Percentiles rank a stretch among this genome's conserved stretches.
phyloP scores from a whole-genome alignment of 768 basidiomycete species.

The Leccinum boreale region DNA sequence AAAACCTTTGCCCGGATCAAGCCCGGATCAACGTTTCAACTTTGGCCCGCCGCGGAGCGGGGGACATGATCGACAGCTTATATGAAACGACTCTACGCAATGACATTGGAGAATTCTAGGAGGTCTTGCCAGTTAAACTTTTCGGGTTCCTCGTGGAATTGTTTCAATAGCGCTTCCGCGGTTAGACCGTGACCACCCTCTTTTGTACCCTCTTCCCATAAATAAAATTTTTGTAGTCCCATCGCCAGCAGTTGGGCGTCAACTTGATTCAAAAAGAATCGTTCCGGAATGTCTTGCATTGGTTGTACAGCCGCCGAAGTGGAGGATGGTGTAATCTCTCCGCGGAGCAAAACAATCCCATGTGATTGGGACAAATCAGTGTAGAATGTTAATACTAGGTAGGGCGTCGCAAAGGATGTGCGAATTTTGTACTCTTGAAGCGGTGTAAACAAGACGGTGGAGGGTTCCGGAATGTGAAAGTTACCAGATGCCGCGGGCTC shows the following conservation, averaged over 20 bases:
- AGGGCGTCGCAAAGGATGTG: slow-evolving; percentile 83
- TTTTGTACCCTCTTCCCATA: slow-evolving; percentile 46
- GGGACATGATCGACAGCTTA: background rate
- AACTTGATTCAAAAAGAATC: slow-evolving; percentile 66
- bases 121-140: slow-evolving; percentile 84
- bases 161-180: slow-evolving; percentile 48
- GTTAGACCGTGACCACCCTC: background rate
- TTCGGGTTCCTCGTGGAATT: slow-evolving; percentile 75
- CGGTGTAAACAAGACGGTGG: slow-evolving; percentile 89
- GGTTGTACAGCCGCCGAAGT: slow-evolving; percentile 34
- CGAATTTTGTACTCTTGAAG: slow-evolving; percentile 90
- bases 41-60: background rate
- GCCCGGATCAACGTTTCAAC: no score
- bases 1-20: background rate
- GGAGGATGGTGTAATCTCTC: slow-evolving; percentile 80
- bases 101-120: slow-evolving; percentile 40
- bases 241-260: slow-evolving; percentile 84
- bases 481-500: slow-evolving; percentile 26
- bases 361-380: slow-evolving; percentile 83
- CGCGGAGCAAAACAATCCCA: slow-evolving; percentile 80
- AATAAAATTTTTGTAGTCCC: slow-evolving; percentile 82
- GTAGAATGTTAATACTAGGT: slow-evolving; percentile 88
- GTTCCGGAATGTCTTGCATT: slow-evolving; percentile 23
- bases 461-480: slow-evolving; percentile 45
- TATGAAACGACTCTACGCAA: background rate